A percentile compares a stretch with the other conserved stretches of the same genome.
Evolutionary conservation across 805 yeast species (phyloP).

Genomic region (Kuraishia ogatae): DNA sequence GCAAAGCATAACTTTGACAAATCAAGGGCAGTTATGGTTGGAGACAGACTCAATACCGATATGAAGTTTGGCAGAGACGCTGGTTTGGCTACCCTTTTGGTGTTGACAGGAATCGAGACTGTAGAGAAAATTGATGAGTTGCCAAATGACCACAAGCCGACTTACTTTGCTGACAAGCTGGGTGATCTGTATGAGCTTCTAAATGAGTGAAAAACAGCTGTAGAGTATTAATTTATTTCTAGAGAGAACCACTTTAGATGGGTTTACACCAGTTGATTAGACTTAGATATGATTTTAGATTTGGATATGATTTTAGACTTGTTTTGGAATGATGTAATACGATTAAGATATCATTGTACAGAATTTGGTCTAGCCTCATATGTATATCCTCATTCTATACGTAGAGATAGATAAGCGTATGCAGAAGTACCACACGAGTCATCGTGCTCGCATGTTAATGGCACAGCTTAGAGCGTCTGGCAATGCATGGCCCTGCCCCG

Average conservation of each 20-base stretch:
- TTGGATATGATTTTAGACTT: too few relatives aligned
- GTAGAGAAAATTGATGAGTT: slow-evolving; percentile 46
- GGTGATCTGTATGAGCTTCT: slow-evolving; percentile 65
- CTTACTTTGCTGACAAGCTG: slow-evolving; percentile 57
- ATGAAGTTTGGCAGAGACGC: slow-evolving; percentile 87
- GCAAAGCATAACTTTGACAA: slow-evolving; percentile 53
- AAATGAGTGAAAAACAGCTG: not conserved
- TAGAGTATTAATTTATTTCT: not conserved
- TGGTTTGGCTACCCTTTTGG: slow-evolving; percentile 79
- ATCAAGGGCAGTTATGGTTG: slow-evolving; percentile 76
- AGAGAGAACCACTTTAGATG: not conserved
- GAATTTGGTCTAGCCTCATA: too few relatives aligned
- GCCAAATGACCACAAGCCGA: slow-evolving; percentile 41
- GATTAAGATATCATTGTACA: too few relatives aligned
- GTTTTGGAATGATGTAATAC: too few relatives aligned
- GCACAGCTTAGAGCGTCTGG: too few relatives aligned
- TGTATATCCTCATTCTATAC: too few relatives aligned
- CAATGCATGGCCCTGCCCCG: too few relatives aligned
- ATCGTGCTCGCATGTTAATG: too few relatives aligned
- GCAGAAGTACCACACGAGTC: too few relatives aligned
- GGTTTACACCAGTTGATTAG: not conserved
- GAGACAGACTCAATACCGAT: slow-evolving; percentile 92
- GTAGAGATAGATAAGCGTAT: too few relatives aligned
- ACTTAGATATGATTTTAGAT: too few relatives aligned
- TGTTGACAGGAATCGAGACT: slow-evolving; percentile 85